Percentiles rank a stretch among this genome's conserved stretches.
Evolutionary conservation across 257 asterid genomes (phyloP).

Genomic region (Ligustrum vulgare): DNA sequence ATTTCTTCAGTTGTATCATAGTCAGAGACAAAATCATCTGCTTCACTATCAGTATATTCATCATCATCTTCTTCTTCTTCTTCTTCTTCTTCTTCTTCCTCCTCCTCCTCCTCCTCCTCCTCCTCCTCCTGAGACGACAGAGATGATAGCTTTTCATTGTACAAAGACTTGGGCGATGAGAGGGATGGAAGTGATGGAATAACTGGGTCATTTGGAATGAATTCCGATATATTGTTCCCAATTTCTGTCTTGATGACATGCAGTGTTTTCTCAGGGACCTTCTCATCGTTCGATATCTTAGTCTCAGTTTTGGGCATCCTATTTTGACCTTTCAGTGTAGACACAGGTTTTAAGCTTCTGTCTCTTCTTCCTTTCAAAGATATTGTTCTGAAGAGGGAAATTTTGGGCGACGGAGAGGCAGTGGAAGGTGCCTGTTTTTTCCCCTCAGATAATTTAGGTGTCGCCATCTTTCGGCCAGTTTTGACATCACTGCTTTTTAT

Average conservation of each 20-base stretch:
- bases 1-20: constrained; percentile 9
- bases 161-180: neutral
- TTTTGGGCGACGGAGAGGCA: constrained; percentile 20
- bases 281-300: constrained; percentile 20
- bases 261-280: constrained; percentile 31
- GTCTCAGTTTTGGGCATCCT: constrained; percentile 13
- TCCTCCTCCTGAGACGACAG: constrained; percentile 24
- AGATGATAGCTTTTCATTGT: constrained; percentile 13
- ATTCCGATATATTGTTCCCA: neutral
- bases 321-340: constrained; percentile 25
- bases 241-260: constrained; percentile 27
- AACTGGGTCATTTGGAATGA: neutral
- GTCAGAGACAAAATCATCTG: constrained; percentile 19
- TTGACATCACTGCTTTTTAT: constrained; percentile 17
- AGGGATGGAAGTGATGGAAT: neutral
- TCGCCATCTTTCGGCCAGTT: constrained; percentile 14
- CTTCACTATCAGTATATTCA: constrained; percentile 10
- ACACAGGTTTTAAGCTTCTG: constrained; percentile 11
- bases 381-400: constrained; percentile 11
- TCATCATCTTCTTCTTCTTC: constrained; percentile 6
- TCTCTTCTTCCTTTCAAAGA: constrained; percentile 18
- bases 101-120: constrained; percentile 1
- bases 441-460: constrained; percentile 18
- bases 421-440: constrained; percentile 18
- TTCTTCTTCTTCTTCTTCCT: neutral